Conservation (phyloP, 176 grass and related monocot genomes). For the Elaeis guineensis region DNA sequence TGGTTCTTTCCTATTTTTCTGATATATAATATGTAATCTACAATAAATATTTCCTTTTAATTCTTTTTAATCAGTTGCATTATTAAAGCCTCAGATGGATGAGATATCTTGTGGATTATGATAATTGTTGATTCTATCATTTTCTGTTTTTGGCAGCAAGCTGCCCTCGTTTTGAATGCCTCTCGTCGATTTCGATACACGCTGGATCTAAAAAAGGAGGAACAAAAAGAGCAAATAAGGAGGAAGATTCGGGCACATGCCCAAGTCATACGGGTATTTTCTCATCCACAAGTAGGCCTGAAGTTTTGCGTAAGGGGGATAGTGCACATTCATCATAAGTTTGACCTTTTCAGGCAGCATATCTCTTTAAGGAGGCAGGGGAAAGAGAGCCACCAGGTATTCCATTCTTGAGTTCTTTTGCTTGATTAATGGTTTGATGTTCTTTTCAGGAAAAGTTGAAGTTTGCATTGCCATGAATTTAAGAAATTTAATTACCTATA, state of each 20-base stretch:
- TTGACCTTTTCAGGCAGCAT: constrained; percentile 56
- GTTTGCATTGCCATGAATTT: too few relatives aligned
- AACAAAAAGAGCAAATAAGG: constrained; percentile 61
- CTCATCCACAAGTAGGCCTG: constrained; percentile 12
- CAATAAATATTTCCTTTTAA: too few relatives aligned
- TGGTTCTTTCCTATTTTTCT: too few relatives aligned
- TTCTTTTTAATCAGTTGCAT: neutral
- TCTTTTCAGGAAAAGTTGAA: too few relatives aligned
- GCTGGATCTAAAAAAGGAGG: constrained; percentile 72
- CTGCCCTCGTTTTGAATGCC: constrained; percentile 76
- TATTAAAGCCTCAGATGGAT: neutral
- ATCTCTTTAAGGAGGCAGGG: constrained; percentile 84
- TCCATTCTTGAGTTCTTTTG: neutral
- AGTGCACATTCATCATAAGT: constrained; percentile 25
- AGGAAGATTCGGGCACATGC: constrained; percentile 64
- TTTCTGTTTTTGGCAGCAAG: constrained; percentile 48
- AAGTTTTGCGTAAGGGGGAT: neutral
- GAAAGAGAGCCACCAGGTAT: constrained; percentile 54
- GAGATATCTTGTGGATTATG: neutral
- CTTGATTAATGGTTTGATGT: too few relatives aligned
- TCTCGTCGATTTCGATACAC: constrained; percentile 81
- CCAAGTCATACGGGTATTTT: constrained; percentile 80
- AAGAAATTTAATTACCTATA: too few relatives aligned
- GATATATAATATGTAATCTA: too few relatives aligned
- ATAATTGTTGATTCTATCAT: neutral